Base-by-base conservation (phyloP, 805 yeast species). In the Saturnispora saitoi region DNA sequence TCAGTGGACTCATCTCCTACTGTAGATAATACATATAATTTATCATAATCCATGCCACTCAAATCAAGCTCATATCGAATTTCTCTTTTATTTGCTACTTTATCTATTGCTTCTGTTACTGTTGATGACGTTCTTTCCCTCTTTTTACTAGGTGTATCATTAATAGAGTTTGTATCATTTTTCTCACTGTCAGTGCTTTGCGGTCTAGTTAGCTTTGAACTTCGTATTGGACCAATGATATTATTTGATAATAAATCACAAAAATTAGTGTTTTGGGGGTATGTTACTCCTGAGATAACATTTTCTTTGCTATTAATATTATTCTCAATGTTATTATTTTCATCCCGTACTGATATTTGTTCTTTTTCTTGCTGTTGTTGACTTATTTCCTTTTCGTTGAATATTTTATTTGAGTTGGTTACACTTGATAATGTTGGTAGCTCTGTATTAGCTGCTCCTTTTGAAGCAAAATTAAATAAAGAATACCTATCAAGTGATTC, bases 1-100 rank as follows among this genome's bases (percentile, higher is more conserved):
- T 39, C 38, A 5, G 43, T 45, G 6, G 29, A 20, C 9, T 11
- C 39, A 15, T 29, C 38, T 4, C 48, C 48, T 15, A 15, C 12
- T 22, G 40, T 24, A 12, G 48, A 15, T 14, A 45, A 19, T 14
- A 28, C 19, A 24, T 17, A 38, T 32, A 45, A 30, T 7, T 36
- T 32, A 7, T 45, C 48, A n/a, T 36, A 31, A 5, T 42, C 20
- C 19, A 45, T 38, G 22, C 38, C 38, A 17, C 38, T 34, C 38
- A 34, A 15, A 34, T 34, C 38, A 10, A 34, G 38, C 22, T 34
- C 38, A 20, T 34, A 34, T 34, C 38, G 38, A 17, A 19, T 19
- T 12, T 34, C 38, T 12, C 11, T 34, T 34, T 34, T 34, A 14
- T 22, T 34, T 19, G 17, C 14, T 20, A 7, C 4, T 14, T 11